Conservation (phyloP, 495 filamentous ascomycete genomes). For the Chaetomium tenue region DNA sequence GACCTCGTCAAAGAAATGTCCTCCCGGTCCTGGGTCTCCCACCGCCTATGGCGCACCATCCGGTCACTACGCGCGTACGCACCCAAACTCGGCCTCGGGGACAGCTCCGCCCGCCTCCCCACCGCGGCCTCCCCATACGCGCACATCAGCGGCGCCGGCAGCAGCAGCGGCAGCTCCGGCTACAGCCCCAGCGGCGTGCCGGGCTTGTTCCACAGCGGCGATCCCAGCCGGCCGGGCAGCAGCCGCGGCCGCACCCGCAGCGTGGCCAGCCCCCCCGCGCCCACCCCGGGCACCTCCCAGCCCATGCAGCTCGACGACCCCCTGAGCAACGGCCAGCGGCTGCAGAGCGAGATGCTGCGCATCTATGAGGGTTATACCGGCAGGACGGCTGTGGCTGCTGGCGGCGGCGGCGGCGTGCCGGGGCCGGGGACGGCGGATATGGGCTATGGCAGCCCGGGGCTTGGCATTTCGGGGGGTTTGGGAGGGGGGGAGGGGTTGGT, state of each 20-base stretch:
- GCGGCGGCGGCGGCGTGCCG: background rate
- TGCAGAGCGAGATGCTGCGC: conserved; percentile 48
- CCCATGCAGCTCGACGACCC: conserved; percentile 27
- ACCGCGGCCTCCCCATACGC: background rate
- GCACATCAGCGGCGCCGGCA: background rate
- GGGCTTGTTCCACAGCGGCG: background rate
- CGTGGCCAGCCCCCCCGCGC: background rate
- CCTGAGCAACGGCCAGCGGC: conserved; percentile 37
- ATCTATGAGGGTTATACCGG: conserved; percentile 43
- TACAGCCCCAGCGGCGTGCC: conserved; percentile 8
- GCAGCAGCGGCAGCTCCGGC: background rate
- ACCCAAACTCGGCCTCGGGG: conserved; percentile 69
- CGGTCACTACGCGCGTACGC: conserved; percentile 75
- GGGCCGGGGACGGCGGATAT: background rate
- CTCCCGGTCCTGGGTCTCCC: conserved; percentile 72
- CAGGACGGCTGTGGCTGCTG: background rate
- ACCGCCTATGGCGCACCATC: conserved; percentile 79
- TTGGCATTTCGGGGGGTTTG: conserved; percentile 1
- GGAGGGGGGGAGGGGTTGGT: background rate
- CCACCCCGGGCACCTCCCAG: conserved; percentile 6
- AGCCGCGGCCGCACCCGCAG: background rate
- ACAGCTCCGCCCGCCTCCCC: conserved; percentile 21
- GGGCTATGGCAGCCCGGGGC: conserved; percentile 8
- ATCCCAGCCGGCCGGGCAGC: conserved; percentile 9
- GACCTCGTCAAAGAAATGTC: conserved; percentile 79